Base-by-base conservation (phyloP, 108 stramenopile species). In the Tribonema minus region DNA sequence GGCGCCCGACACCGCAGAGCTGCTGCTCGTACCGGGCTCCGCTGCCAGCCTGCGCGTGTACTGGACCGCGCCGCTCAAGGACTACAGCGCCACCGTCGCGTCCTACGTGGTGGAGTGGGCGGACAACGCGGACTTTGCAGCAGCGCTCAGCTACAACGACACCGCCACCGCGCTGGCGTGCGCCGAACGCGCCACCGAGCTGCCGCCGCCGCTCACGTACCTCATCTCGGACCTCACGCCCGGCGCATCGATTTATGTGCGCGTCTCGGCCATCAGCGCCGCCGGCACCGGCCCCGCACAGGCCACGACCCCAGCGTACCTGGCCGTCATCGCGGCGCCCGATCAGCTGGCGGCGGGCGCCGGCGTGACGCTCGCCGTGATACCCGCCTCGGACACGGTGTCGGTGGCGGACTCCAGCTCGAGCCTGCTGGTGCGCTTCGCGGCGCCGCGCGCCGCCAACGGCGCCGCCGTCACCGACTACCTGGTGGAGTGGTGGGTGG, bases 401-500 rank as follows among this genome's bases (percentile, higher is more conserved):
- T 64, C 87, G 26, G 89, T 92, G 12, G 46, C 71, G n/a, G 88
- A 90, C 38, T 89, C 90, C 6, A 83, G 77, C 9, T 74, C 90
- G 35, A 87, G 87, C 33, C 88, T 92, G 54, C 87, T 69, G 26
- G 88, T 91, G 4, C 82, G 89, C 2, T 92, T 84, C 76, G 41
- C 69, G 7, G 37, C 84, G 25, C 91, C 91, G 32, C 27, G 34
- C 4, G 64, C 60, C 31, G 61, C 70, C 76, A 86, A 84, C 60
- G 91, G 91, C n/a, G 88, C 88, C 46, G 36, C 69, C n/a, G 63
- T 89, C 38, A 61, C 73, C 5, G 65, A 70, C 34, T 92, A 90
- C 71, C 69, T 83, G 40, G 81, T 92, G 4, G 91, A 92, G 80
- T 91, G 90, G 87, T 92, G 88, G 86, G 58, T 77, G 31, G 80